These are phyloP conservation scores for Serendipita sp. DNA, from an alignment of 768 basidiomycete genomes.

Conservation along the genomic window DNA sequence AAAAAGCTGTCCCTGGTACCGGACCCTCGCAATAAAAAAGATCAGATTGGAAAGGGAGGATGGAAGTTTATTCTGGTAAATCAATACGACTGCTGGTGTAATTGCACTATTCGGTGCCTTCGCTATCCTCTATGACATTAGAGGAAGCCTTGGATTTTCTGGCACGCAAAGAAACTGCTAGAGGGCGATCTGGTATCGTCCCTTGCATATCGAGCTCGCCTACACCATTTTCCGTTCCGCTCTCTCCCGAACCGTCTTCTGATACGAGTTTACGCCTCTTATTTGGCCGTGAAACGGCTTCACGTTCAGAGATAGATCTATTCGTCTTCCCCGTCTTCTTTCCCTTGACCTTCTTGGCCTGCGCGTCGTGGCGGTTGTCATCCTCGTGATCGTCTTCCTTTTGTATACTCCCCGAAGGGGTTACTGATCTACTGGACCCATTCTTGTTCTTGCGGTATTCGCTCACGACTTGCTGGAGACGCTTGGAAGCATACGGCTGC, in stretches of 20 bases:
- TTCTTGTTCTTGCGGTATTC: constrained; percentile 47
- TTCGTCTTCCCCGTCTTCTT: background rate
- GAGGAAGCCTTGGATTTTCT: background rate
- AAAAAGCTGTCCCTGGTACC: background rate
- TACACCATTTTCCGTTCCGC: background rate
- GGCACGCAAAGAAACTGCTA: background rate
- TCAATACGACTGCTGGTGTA: too few species aligned
- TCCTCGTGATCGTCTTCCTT: background rate
- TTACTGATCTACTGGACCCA: background rate
- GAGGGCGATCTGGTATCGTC: background rate
- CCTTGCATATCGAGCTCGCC: background rate
- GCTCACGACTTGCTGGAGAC: constrained; percentile 72
- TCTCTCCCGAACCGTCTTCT: background rate
- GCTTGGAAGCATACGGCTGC: constrained; percentile 71
- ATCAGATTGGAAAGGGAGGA: background rate
- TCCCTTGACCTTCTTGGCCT: background rate
- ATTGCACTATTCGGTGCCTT: background rate
- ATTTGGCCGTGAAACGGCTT: too few species aligned
- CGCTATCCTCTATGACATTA: background rate
- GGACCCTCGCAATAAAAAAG: background rate
- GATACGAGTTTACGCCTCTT: background rate
- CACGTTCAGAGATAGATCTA: background rate
- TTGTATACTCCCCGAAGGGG: background rate
- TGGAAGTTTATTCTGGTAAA: background rate
- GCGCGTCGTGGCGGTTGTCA: background rate